Conservation (phyloP, 257 asterid genomes). For the Anisodus tanguticus region DNA sequence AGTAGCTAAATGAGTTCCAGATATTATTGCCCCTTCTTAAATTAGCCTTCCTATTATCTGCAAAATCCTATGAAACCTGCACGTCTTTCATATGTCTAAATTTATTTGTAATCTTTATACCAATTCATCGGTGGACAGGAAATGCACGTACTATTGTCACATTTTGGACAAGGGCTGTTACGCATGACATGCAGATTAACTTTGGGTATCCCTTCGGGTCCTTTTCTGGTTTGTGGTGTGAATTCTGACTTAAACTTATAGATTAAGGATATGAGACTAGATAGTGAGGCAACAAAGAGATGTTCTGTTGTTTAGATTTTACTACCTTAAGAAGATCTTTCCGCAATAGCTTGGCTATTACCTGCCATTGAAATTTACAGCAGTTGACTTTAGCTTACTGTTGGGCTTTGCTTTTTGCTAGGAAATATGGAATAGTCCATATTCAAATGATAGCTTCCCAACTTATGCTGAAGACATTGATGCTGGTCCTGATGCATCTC, state of each 20-base stretch:
- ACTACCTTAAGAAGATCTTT: not conserved
- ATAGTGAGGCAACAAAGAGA: not conserved
- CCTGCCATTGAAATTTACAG: constrained; percentile 25
- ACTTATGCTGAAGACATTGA: constrained; percentile 92
- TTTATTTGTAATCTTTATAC: not conserved
- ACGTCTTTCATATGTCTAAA: not conserved
- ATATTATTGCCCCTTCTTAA: not conserved
- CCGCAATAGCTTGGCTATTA: not conserved
- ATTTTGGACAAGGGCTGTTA: constrained; percentile 19
- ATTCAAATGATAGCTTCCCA: constrained; percentile 94
- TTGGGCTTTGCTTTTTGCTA: constrained; percentile 34
- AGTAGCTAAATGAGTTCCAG: not conserved
- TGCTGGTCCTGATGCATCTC: constrained; percentile 85
- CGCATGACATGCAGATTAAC: not conserved
- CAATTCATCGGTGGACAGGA: not conserved
- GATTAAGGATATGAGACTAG: not conserved
- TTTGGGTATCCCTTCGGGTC: not conserved
- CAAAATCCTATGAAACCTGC: constrained; percentile 8
- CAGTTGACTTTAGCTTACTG: not conserved
- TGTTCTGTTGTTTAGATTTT: not conserved
- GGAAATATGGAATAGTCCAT: constrained; percentile 99
- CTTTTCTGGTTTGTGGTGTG: not conserved
- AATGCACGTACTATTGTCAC: not conserved
- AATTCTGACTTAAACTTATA: not conserved
- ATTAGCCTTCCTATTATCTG: not conserved